phyloP scores from a whole-genome alignment of 2,329 filamentous ascomycete species.

The Cryphonectria japonica region DNA sequence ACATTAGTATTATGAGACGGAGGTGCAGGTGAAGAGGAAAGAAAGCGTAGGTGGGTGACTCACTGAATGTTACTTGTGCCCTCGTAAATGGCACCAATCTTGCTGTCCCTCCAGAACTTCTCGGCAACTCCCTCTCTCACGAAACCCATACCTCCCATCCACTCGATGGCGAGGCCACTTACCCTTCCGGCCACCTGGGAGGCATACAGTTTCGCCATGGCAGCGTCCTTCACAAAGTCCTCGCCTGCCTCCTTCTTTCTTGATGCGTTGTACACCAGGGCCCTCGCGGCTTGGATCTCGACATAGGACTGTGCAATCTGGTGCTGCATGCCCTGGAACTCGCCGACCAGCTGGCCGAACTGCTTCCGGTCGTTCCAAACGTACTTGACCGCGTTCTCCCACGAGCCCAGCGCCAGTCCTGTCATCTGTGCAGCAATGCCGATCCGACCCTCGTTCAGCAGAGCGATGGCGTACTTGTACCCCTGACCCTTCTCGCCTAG shows the following conservation, averaged over 20 bases:
- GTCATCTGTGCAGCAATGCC: slow-evolving; percentile 99
- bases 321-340: slow-evolving; percentile 99
- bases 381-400: slow-evolving; percentile 92
- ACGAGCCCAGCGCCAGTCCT: slow-evolving; percentile 89
- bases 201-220: slow-evolving; percentile 96
- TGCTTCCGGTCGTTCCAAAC: slow-evolving; percentile 98
- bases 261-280: slow-evolving; percentile 92
- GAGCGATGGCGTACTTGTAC: slow-evolving; percentile 95
- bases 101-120: slow-evolving; percentile 97
- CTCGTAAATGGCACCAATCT: slow-evolving; percentile 98
- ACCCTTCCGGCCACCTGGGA: slow-evolving; percentile 91
- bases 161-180: slow-evolving; percentile 85
- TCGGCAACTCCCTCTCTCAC: slow-evolving; percentile 94
- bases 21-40: neutral
- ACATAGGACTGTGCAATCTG: slow-evolving; percentile 96
- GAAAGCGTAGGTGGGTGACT: slow-evolving; percentile 35
- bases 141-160: slow-evolving; percentile 99
- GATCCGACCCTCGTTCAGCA: slow-evolving; percentile 95
- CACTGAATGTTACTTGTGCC: slow-evolving; percentile 80
- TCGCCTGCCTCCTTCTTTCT: slow-evolving; percentile 98
- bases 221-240: slow-evolving; percentile 92
- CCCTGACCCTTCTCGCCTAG: slow-evolving; percentile 88
- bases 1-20: slow-evolving; percentile 33
- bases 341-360: slow-evolving; percentile 89
- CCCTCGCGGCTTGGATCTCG: slow-evolving; percentile 88